Evolutionary conservation across 176 grass and related monocot species (phyloP).

Genomic region (Eleusine coracana): DNA sequence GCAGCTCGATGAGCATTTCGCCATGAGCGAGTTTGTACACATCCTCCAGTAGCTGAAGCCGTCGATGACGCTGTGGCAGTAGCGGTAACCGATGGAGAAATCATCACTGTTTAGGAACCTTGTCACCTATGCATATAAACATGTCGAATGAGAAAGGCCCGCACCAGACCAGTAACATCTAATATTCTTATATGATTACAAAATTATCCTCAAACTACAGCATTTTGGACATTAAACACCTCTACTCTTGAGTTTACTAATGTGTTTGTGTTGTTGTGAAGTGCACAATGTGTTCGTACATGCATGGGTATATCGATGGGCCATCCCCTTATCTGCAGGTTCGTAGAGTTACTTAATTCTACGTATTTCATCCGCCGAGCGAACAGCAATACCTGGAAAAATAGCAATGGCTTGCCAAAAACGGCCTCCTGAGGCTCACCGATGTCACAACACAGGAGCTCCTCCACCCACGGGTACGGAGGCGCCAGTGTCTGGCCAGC

Average conservation of each 20-base stretch:
- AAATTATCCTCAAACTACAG: no score
- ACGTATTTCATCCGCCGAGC: no score
- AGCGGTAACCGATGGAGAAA: background rate
- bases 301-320: no score
- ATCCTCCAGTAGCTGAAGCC: background rate
- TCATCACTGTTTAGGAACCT: background rate
- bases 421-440: background rate
- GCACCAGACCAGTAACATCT: no score
- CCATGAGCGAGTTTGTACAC: background rate
- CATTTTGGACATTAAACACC: no score
- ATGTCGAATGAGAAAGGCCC: no score
- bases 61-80: background rate
- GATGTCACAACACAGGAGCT: background rate
- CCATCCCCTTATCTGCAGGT: no score
- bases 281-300: no score
- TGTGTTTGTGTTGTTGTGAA: no score
- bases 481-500: background rate
- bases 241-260: no score
- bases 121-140: background rate
- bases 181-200: no score
- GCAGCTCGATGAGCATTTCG: background rate
- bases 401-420: background rate
- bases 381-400: background rate
- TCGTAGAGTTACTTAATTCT: background rate
- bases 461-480: conserved; percentile 6